Percentiles rank a stretch among this genome's conserved stretches.
Evolutionary conservation across 2,329 filamentous ascomycete species (phyloP).

Genomic region (Dothistroma pini): DNA sequence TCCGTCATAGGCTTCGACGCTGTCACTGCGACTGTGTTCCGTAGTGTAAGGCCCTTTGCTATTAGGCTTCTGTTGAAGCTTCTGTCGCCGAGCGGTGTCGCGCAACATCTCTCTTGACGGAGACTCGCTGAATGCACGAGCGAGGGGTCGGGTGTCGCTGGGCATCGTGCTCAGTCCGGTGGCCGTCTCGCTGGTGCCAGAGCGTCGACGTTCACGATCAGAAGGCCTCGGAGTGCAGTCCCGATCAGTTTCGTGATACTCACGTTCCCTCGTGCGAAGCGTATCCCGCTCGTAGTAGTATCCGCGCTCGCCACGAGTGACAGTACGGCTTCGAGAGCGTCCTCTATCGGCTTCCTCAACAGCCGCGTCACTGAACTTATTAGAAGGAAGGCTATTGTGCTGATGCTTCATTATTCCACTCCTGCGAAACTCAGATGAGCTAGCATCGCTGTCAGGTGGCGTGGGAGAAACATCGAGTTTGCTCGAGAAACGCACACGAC

Average conservation of each 20-base stretch:
- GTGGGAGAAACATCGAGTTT: constrained; percentile 34
- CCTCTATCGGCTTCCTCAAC: constrained; percentile 26
- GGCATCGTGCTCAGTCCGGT: constrained; percentile 9
- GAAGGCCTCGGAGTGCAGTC: constrained; percentile 5
- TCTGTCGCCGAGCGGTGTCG: constrained; percentile 2
- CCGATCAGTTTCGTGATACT: constrained; percentile 5
- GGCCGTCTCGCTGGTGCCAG: constrained; percentile 12
- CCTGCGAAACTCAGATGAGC: constrained; percentile 26
- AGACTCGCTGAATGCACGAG: constrained; percentile 28
- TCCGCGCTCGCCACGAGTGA: constrained; percentile 5
- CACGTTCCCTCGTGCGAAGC: not conserved
- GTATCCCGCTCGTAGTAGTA: constrained; percentile 13
- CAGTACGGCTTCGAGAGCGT: constrained; percentile 17
- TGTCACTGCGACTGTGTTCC: constrained; percentile 15
- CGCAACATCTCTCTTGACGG: constrained; percentile 27
- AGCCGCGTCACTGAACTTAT: constrained; percentile 16
- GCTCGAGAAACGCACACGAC: constrained; percentile 32
- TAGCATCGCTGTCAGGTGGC: constrained; percentile 32
- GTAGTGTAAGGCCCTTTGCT: constrained; percentile 19
- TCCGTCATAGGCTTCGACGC: constrained; percentile 19
- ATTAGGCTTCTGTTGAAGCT: constrained; percentile 2
- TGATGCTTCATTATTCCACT: constrained; percentile 12
- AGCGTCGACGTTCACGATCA: not conserved
- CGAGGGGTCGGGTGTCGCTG: constrained; percentile 13
- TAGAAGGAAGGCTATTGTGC: not conserved